phyloP scores from a whole-genome alignment of 345 rosid genomes.

The Hirschfeldia incana region DNA sequence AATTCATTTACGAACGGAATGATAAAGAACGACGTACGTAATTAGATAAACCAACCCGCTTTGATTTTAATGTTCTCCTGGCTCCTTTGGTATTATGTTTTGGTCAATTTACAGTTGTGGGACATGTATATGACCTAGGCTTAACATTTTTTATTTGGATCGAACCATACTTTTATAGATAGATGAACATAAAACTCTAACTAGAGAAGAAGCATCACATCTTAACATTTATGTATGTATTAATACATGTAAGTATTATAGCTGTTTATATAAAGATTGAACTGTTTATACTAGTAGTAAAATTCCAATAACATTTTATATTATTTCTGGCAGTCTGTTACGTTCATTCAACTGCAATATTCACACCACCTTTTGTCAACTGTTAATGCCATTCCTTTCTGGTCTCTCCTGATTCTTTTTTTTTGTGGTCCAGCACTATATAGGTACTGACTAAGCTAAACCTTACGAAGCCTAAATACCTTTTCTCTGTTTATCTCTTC shows the following conservation, averaged over 20 bases:
- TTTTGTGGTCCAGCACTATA: too few relatives aligned
- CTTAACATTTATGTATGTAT: too few relatives aligned
- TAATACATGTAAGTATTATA: too few relatives aligned
- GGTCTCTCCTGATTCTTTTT: too few relatives aligned
- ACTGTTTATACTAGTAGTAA: neutral
- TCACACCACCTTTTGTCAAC: neutral
- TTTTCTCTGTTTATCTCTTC: neutral
- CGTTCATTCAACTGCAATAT: neutral
- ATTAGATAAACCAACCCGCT: neutral
- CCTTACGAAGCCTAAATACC: too few relatives aligned
- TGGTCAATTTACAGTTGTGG: neutral
- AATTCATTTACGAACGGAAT: neutral
- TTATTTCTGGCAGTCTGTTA: neutral
- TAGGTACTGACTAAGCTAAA: too few relatives aligned
- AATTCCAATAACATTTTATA: neutral
- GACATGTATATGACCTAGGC: neutral
- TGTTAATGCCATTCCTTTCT: neutral
- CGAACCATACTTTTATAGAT: neutral
- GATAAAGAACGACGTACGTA: neutral
- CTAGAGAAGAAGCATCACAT: neutral
- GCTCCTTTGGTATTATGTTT: neutral
- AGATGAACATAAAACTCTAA: neutral
- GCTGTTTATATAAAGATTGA: too few relatives aligned
- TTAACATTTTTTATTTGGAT: neutral
- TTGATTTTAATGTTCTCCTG: neutral